Conservation (phyloP, 208 protist genomes). For the Trypanosoma cruzi region DNA sequence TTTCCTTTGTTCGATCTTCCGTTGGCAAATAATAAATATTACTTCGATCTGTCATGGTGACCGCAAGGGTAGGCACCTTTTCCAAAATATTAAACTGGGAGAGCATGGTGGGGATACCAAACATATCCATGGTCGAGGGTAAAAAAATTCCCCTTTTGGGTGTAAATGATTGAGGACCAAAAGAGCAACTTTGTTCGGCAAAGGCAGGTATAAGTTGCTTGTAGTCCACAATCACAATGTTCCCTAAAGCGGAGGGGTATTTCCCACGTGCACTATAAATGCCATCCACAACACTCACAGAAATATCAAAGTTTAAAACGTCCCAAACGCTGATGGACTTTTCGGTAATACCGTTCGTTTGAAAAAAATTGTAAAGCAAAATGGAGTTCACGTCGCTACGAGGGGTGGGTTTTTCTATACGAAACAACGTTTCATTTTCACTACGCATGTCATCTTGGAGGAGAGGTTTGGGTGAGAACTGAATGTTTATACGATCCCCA, state of each 20-base stretch:
- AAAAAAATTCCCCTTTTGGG: constrained; percentile 27
- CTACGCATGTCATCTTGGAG: too few species aligned
- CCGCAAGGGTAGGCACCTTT: constrained; percentile 64
- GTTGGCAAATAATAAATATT: constrained; percentile 72
- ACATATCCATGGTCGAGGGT: constrained; percentile 30
- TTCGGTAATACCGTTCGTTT: constrained; percentile 33
- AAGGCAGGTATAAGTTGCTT: constrained; percentile 38
- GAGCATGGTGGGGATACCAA: constrained; percentile 26
- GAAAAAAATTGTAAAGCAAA: background rate
- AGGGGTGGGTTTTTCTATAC: background rate
- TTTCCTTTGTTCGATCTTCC: constrained; percentile 24
- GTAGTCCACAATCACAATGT: constrained; percentile 90
- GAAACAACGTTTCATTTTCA: background rate
- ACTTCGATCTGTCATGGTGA: constrained; percentile 67
- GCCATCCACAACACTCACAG: constrained; percentile 65
- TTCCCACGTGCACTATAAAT: constrained; percentile 82
- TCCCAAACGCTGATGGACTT: constrained; percentile 42
- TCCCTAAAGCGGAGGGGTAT: constrained; percentile 91
- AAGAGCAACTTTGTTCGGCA: constrained; percentile 36
- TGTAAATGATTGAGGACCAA: constrained; percentile 28
- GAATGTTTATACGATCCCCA: constrained; percentile 67
- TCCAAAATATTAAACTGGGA: constrained; percentile 49
- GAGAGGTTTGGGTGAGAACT: background rate
- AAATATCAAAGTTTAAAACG: constrained; percentile 20
- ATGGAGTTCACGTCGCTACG: background rate